Evolutionary conservation across 495 filamentous ascomycete genomes (phyloP).

Genomic region (Chaetomium fimeti): DNA sequence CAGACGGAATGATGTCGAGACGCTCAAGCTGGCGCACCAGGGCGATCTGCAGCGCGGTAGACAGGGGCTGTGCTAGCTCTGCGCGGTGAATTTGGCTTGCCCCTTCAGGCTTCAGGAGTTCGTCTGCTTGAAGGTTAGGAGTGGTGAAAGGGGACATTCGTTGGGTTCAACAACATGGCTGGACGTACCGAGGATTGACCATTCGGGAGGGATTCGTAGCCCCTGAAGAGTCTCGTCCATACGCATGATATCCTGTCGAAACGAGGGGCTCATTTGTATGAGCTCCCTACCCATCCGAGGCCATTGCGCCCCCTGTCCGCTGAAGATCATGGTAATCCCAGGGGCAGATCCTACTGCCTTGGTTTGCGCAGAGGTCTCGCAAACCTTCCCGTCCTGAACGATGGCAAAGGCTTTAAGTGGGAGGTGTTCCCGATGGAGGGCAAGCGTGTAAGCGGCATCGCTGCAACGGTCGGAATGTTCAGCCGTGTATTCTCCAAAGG

Average conservation of each 20-base stretch:
- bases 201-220: not conserved
- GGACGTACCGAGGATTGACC: slow-evolving; percentile 7
- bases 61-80: not conserved
- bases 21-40: not conserved
- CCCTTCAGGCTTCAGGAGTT: not conserved
- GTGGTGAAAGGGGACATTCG: too few species aligned
- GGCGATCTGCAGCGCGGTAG: not conserved
- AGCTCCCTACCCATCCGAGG: slow-evolving; percentile 1
- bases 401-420: slow-evolving; percentile 26
- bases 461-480: slow-evolving; percentile 22
- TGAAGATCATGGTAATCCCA: slow-evolving; percentile 3
- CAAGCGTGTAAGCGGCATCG: slow-evolving; percentile 31
- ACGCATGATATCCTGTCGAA: slow-evolving; percentile 30
- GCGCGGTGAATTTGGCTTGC: slow-evolving; percentile 1
- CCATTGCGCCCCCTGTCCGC: slow-evolving; percentile 10
- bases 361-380: slow-evolving; percentile 17
- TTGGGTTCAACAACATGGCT: not conserved
- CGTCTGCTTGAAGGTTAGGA: not conserved
- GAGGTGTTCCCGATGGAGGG: slow-evolving; percentile 37
- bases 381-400: slow-evolving; percentile 34
- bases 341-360: not conserved
- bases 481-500: not conserved
- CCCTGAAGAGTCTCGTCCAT: slow-evolving; percentile 6
- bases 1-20: not conserved
- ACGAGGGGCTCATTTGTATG: not conserved